These are phyloP conservation scores for Vitis labrusca DNA, from an alignment of 164 flowering plant genomes.

Conservation along the genomic window DNA sequence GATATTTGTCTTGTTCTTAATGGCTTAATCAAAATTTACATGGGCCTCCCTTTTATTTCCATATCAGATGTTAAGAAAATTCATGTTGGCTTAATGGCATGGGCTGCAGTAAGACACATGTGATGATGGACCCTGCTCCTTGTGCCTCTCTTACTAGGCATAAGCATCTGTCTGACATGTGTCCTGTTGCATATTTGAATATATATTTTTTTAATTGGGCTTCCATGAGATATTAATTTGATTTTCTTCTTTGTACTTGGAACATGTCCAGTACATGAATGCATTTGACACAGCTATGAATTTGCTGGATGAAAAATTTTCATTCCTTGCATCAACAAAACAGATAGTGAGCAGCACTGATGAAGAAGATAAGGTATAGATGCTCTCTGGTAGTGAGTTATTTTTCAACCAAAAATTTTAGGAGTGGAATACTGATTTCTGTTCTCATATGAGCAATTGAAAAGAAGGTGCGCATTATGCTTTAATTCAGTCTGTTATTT, in stretches of 20 bases:
- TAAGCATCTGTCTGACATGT: slow-evolving; percentile 7
- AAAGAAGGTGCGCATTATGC: background rate
- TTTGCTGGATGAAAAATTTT: slow-evolving; percentile 71
- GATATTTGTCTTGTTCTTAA: background rate
- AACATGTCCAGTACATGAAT: slow-evolving; percentile 78
- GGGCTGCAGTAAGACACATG: background rate
- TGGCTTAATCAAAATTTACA: background rate
- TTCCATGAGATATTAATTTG: background rate
- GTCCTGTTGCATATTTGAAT: background rate
- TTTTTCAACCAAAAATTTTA: background rate
- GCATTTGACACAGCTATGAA: slow-evolving; percentile 93
- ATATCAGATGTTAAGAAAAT: background rate
- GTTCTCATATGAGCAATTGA: background rate
- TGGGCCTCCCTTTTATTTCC: background rate
- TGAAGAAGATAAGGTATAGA: slow-evolving; percentile 78
- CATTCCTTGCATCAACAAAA: slow-evolving; percentile 76
- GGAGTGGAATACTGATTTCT: background rate
- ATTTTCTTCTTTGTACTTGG: slow-evolving; percentile 16
- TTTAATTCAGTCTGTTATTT: background rate
- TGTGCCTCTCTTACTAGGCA: background rate
- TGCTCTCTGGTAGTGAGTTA: background rate
- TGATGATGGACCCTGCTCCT: background rate
- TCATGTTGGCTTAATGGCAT: background rate
- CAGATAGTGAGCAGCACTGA: slow-evolving; percentile 82
- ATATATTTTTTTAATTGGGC: background rate